Evolutionary conservation across 2,329 filamentous ascomycete species (phyloP).

Genomic region (Phialocephala sp.): DNA sequence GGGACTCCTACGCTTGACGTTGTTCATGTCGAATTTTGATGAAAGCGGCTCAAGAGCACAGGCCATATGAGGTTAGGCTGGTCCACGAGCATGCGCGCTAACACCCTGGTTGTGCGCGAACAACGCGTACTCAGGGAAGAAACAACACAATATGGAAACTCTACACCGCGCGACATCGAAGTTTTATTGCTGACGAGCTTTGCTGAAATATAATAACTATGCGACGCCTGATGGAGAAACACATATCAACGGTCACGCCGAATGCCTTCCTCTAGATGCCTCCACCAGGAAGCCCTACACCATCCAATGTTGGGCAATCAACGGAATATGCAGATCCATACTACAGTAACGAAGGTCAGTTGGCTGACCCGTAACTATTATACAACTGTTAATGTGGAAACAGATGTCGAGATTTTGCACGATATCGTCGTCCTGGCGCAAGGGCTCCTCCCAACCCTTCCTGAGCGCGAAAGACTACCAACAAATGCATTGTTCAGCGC

Average conservation of each 20-base stretch:
- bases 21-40: not conserved
- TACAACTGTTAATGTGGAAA: slow-evolving; percentile 21
- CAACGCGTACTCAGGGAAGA: not conserved
- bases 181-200: slow-evolving; percentile 20
- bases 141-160: slow-evolving; percentile 16
- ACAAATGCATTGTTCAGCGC: slow-evolving; percentile 81
- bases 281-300: slow-evolving; percentile 35
- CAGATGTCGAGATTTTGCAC: slow-evolving; percentile 81
- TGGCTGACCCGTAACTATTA: not conserved
- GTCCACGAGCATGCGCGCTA: not conserved
- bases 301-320: slow-evolving; percentile 35
- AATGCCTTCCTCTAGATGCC: slow-evolving; percentile 42
- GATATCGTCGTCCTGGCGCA: slow-evolving; percentile 77
- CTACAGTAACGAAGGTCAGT: slow-evolving; percentile 66
- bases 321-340: slow-evolving; percentile 49
- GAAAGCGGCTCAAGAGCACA: not conserved
- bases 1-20: not conserved
- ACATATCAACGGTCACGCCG: slow-evolving; percentile 26
- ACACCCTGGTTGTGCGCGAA: not conserved
- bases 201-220: slow-evolving; percentile 27
- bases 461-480: slow-evolving; percentile 68
- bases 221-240: slow-evolving; percentile 26
- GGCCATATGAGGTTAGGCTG: not conserved
- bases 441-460: slow-evolving; percentile 60
- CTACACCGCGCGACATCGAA: slow-evolving; percentile 21